Evolutionary conservation across 192 early-diverging fungal genomes (phyloP), one percentile per base, ranked within the genome.

Genomic region (Coemansia sp.): DNA sequence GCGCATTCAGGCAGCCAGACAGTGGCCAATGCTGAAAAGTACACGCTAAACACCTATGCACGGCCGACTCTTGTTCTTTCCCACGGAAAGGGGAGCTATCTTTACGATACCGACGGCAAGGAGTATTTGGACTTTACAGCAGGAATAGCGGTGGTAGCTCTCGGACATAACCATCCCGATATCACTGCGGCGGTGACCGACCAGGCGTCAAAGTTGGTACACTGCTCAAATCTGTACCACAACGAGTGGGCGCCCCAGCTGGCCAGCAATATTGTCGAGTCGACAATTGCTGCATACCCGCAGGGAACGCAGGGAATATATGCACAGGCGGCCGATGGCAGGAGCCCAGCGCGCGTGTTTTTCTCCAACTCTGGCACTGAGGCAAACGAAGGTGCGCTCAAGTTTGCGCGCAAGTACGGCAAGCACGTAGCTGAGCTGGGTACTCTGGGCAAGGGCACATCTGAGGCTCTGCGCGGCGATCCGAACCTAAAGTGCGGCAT

Each of bases 311-410:
- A 81, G 41, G 79, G 79, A 5, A 73, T 77, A 35, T 76, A 82
- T 49, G 74, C 70, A 60, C 62, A 72, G 67, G 8, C 41, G 7
- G 43, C 63, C 21, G 37, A 39, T 45, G 62, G 60, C 10, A 41
- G 45, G 22, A 35, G 64, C 50, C 80, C 66, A 5, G 85, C 85
- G 19, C 93, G 93, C 65, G 89, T 96, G 47, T 99, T 99, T 69
- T 93, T 97, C 59, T 84, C 92, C 24, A 99, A 99, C 82, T 94
- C 93, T 24, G 97, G 97, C 59, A 97, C 97, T 0, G 97, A 99
- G 73, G 95, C 97, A 23, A 99, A 99, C 72, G 95, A 99, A 75
- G 96, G 94, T 35, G 93, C 95, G 1, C 67, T 99, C 27, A 99
- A 99, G 82, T 99, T 97, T 85, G 94, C 91, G 14, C 84, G 92